Evolutionary conservation across 192 early-diverging fungal species (phyloP), one percentile per base, ranked within the genome.

Genomic region (Entrophospora sp.): DNA sequence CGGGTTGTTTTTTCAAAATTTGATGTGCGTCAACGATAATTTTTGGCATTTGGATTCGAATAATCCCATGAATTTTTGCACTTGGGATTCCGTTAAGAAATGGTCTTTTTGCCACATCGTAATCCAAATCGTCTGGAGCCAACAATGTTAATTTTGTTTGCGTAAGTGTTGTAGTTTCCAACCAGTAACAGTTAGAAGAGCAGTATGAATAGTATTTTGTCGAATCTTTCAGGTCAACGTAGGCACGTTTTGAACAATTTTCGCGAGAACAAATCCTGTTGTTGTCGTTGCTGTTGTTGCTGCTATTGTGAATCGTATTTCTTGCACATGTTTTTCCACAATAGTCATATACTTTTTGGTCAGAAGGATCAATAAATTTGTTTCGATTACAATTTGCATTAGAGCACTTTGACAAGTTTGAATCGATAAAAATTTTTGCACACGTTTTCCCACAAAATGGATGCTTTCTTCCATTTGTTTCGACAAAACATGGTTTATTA

Each of bases 11-110:
- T 1, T 32, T 43, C 4, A n/a, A 5, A 0, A 1, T 16, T 20
- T 24, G n/a, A 62, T 62, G 60, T 4, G 38, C 60, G 3, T 62
- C 40, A 16, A 31, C 43, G 10, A 62, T 44, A n/a, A 14, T 7
- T 20, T 42, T 31, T 18, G 60, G 42, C 60, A 62, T 62, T 62
- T 62, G 40, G 24, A 62, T 3, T 5, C 40, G 5, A 16, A 62
- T 20, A 9, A 62, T 62, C 18, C 27, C 60, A 12, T 45, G 24
- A 7, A 62, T 62, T 18, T 62, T 45, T 5, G 18, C 42, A 5
- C 20, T 30, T 3, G 60, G 60, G 10, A 62, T 20, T 14, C 10
- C 25, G 8, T 16, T 12, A 22, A 37, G n/a, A 14, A 57, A 57
- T 36, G 10, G 8, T 24, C 37, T 8, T 1, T 34, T 4, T 10